Base-by-base conservation (phyloP, 495 filamentous ascomycete species). In the Penicillium cataractarum region DNA sequence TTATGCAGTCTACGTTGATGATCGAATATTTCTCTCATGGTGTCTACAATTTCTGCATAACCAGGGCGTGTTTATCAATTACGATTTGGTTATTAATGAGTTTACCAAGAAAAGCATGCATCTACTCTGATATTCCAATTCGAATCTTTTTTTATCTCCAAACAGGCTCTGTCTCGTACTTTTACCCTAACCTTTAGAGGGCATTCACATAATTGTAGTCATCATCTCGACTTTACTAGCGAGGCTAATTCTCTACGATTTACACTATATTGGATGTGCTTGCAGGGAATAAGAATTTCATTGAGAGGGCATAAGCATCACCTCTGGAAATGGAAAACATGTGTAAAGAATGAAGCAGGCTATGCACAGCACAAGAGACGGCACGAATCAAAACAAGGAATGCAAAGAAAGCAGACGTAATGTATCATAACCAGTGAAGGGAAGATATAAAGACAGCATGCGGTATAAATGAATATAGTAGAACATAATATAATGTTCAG, bases 21-120 rank as follows among this genome's bases (percentile, higher is more conserved):
- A 54, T 35, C n/a, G 24, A 54, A 22, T 6, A 27, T 51, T 51
- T 51, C 24, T 31, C 19, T 27, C 31, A 17, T 10, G n/a, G 19
- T 31, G 27, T 15, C 17, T 51, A 27, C 37, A 17, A 31, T 29
- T 21, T 32, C 51, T 54, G 51, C 51, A 54, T 54, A 54, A 29
- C 21, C n/a, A 19, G 19, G 51, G 51, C 51, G 51, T 31, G 21
- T 24, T 35, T 31, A 17, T 54, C n/a, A 19, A 54, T 13, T 54
- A 22, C 12, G 51, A 24, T 33, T 54, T 54, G n/a, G 29, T 54
- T n/a, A n/a, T n/a, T n/a, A 31, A 35, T 32, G 15, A 19, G 13
- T 54, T 54, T 54, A n/a, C 46, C 19, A 29, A 24, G 24, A 29
- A 49, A 50, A 29, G 46, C 46, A 50, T 50, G 46, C 29, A n/a